Evolutionary conservation across 805 yeast species (phyloP).

Genomic region (Lipomyces yamanashiensis): DNA sequence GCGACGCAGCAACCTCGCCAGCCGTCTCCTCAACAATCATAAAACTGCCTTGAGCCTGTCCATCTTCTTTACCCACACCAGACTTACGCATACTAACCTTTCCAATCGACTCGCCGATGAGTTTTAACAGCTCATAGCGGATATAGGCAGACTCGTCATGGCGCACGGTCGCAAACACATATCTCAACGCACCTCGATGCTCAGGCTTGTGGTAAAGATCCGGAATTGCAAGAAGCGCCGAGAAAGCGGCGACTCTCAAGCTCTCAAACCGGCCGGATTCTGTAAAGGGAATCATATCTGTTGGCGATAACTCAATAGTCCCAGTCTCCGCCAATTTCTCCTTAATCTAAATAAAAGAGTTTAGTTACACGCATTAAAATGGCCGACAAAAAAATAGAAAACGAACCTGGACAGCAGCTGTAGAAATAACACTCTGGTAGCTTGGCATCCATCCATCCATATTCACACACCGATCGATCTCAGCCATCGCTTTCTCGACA

Average conservation of each 20-base stretch:
- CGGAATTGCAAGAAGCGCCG: slow-evolving; percentile 66
- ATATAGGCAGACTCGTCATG: slow-evolving; percentile 62
- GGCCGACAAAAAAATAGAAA: neutral
- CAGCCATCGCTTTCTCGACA: slow-evolving; percentile 58
- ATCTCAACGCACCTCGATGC: slow-evolving; percentile 61
- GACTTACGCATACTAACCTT: slow-evolving; percentile 28
- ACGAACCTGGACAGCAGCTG: slow-evolving; percentile 53
- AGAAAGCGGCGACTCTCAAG: slow-evolving; percentile 69
- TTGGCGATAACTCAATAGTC: slow-evolving; percentile 55
- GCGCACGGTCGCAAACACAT: slow-evolving; percentile 59
- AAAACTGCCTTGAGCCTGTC: slow-evolving; percentile 48
- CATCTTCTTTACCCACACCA: slow-evolving; percentile 24
- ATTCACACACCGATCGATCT: slow-evolving; percentile 73
- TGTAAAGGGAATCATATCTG: slow-evolving; percentile 61
- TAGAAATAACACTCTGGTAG: slow-evolving; percentile 59
- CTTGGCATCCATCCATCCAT: slow-evolving; percentile 89
- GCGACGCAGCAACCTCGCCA: slow-evolving; percentile 51
- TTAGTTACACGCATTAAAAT: neutral
- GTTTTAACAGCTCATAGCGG: slow-evolving; percentile 44
- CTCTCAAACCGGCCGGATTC: slow-evolving; percentile 53
- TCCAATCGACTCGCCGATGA: slow-evolving; percentile 32
- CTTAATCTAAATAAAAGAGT: slow-evolving; percentile 50
- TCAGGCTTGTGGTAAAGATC: slow-evolving; percentile 61
- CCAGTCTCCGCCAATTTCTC: slow-evolving; percentile 63
- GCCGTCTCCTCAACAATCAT: slow-evolving; percentile 64